Evolutionary conservation across 2,329 filamentous ascomycete genomes (phyloP), one percentile per base, ranked within the genome.

Genomic region (Colletotrichum limetticola): DNA sequence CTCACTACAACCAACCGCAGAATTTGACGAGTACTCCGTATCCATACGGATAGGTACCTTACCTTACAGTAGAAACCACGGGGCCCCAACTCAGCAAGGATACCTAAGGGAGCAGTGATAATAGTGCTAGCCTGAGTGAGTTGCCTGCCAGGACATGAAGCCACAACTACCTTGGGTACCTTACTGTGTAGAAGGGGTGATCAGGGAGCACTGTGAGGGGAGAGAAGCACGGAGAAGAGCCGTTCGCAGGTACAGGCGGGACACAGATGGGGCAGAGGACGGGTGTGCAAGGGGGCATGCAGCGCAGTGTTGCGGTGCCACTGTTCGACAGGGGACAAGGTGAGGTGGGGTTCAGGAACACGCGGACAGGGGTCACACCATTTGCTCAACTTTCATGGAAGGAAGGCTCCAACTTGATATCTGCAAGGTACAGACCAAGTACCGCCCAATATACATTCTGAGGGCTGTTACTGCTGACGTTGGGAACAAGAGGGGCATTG

Each of bases 251-350:
- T 53, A 56, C 49, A 22, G 49, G 12, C 26, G 19, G 56, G 56
- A 37, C 32, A 55, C 46, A 24, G 30, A 53, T 61, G 66, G 57
- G 46, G 57, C 46, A 26, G 12, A 14, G 42, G 69, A 58, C 58
- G 66, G 69, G 30, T 49, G 66, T 69, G 69, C 69, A 72, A 68
- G 69, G 69, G 69, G 59, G n/a, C 22, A 11, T 69, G 69, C 65
- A 72, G 69, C 58, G 56, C 35, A 49, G 68, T 35, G 56, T 60
- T 66, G 55, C 55, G 35, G 62, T 71, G 16, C 56, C 57, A 71
- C 55, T 42, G 11, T 22, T 56, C 1, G 61, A 70, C 61, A 30
- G 42, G 28, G 42, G 42, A 14, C 1, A n/a, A 19, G 14, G 53
- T 28, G 30, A 19, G 24, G 53, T 28, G 37, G 58, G 19, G 42